Evolutionary conservation across 768 basidiomycete genomes (phyloP), one percentile per base, ranked within the genome.

Genomic region (Trametes maxima): DNA sequence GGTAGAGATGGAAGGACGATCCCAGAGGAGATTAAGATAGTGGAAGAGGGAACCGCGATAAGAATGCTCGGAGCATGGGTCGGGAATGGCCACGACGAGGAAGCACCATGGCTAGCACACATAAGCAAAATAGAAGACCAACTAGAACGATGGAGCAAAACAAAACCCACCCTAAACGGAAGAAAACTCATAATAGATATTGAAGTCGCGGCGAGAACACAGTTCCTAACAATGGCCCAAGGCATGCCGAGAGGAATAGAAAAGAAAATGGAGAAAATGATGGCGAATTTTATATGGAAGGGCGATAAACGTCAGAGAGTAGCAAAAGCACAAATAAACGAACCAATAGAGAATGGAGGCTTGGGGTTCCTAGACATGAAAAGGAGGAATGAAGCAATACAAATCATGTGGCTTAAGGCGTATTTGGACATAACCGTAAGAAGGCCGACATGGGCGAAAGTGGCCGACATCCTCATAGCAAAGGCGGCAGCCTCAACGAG

Each of bases 1-100:
- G 11, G n/a, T 33, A 4, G 3, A 5, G 14, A 25, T 5, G 24
- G 7, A 47, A 4, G 17, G 5, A 2, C 24, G 12, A 47, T 47
- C 2, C 46, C 46, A 10, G 4, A 11, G 5, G 25, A 6, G 3
- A 22, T 28, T 1, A 8, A 25, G 7, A 25, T 47, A 47, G 46
- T 28, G 11, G 12, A 24, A 4, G 61, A 62, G 13, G 60, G 61
- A 0, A 28, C 8, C 16, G 21, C 57, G 16, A 51, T 52, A 14
- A 2, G 61, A 16, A 43, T 49, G 17, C 62, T 70, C 0, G 69
- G 69, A 0, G 65, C 64, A 1, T 66, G 64, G 55, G 40, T 66
- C 19, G 67, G 69, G 7, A 67, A 70, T 43, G 24, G 57, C 0
- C 17, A 48, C 24, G 39, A 24, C 22, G 17, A 1, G 12, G 46